Conservation (phyloP, 305 asterid species). For the Caryopteris hybrid region DNA sequence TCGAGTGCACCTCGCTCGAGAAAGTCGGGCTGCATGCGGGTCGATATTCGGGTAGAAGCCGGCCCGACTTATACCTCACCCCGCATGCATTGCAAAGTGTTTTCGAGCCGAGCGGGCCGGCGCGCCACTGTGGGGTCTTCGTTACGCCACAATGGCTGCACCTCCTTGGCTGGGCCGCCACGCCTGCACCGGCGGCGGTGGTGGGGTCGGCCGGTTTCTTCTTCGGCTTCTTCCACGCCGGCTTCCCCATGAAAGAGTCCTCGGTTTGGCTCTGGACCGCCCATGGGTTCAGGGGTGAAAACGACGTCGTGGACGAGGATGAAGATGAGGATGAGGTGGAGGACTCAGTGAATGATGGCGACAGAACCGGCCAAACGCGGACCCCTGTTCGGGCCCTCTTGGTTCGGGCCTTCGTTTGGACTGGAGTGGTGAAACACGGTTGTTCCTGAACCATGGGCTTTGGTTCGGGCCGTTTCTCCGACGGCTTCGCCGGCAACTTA, state of each 20-base stretch:
- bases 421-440: constrained; percentile 34
- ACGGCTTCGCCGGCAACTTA: constrained; percentile 26
- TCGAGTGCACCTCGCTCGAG: constrained; percentile 73
- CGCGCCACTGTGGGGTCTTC: constrained; percentile 94
- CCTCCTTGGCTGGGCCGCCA: constrained; percentile 57
- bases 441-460: constrained; percentile 11
- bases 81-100: constrained; percentile 94
- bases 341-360: constrained; percentile 47
- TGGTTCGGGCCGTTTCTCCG: constrained; percentile 20
- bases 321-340: constrained; percentile 65
- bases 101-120: constrained; percentile 87
- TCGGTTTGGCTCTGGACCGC: constrained; percentile 33
- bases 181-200: constrained; percentile 5
- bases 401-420: constrained; percentile 55
- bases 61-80: constrained; percentile 82
- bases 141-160: constrained; percentile 92
- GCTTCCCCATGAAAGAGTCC: constrained; percentile 34
- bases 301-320: constrained; percentile 53
- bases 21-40: constrained; percentile 96
- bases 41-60: constrained; percentile 83
- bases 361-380: constrained; percentile 49
- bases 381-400: constrained; percentile 50
- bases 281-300: constrained; percentile 27
- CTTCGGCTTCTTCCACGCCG: constrained; percentile 33
- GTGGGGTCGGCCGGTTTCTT: constrained; percentile 21